Evolutionary conservation across 805 yeast genomes (phyloP).

Genomic region (Candida quercuum): DNA sequence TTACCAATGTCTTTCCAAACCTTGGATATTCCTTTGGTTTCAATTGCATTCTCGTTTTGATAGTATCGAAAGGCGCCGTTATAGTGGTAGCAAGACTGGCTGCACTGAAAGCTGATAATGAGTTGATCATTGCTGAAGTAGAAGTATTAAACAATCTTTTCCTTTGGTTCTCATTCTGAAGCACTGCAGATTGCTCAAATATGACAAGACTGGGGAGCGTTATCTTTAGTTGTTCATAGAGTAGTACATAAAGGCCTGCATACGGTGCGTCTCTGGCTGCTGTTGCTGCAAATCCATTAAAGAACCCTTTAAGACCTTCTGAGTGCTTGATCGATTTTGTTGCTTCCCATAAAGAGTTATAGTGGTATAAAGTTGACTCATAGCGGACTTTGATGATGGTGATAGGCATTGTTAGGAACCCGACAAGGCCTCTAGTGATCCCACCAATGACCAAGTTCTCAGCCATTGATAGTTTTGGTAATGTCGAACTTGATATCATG

Average conservation of each 20-base stretch:
- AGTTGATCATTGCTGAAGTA: constrained; percentile 56
- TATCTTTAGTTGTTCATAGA: constrained; percentile 73
- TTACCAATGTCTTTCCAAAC: constrained; percentile 33
- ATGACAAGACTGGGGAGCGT: constrained; percentile 38
- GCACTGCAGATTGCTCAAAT: constrained; percentile 10
- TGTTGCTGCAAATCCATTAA: constrained; percentile 85
- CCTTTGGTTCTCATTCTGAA: constrained; percentile 8
- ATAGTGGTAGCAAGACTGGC: constrained; percentile 77
- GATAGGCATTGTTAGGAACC: constrained; percentile 88
- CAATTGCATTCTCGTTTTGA: constrained; percentile 87
- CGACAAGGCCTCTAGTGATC: constrained; percentile 73
- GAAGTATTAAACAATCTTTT: constrained; percentile 25
- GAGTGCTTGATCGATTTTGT: constrained; percentile 43
- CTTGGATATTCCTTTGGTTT: constrained; percentile 42
- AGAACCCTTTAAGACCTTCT: constrained; percentile 65
- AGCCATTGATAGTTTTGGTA: constrained; percentile 67
- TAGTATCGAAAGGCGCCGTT: constrained; percentile 93
- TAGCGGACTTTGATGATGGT: constrained; percentile 86
- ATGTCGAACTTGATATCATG: constrained; percentile 28
- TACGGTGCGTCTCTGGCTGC: constrained; percentile 90
- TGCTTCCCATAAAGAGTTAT: constrained; percentile 61
- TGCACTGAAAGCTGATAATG: constrained; percentile 70
- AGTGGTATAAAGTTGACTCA: constrained; percentile 75
- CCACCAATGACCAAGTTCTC: constrained; percentile 79
- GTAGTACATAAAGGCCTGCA: constrained; percentile 85